Evolutionary conservation across 108 stramenopile genomes (phyloP).

Genomic region (Nitzschia sp.): DNA sequence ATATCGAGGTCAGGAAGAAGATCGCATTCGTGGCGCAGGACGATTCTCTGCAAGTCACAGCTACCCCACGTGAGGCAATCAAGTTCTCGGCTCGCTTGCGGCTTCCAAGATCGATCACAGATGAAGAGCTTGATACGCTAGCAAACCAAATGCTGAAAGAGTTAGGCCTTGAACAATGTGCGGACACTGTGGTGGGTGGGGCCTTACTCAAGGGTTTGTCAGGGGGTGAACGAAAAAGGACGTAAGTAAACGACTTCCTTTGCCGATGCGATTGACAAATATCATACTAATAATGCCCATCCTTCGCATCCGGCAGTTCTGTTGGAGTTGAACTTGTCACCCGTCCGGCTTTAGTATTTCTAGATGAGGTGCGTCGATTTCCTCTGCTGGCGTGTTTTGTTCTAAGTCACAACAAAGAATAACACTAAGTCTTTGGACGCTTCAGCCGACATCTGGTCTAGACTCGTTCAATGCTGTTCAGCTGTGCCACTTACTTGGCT

Average conservation of each 20-base stretch:
- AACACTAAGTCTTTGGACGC: too few species aligned
- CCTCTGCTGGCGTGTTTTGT: too few species aligned
- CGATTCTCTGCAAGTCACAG: constrained; percentile 66
- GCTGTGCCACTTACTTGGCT: constrained; percentile 56
- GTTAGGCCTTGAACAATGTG: constrained; percentile 64
- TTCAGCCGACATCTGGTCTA: constrained; percentile 81
- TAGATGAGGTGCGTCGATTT: too few species aligned
- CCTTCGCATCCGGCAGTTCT: too few species aligned
- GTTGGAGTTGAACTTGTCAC: constrained; percentile 66
- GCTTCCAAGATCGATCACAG: constrained; percentile 43
- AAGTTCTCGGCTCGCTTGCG: constrained; percentile 77
- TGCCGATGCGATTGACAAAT: too few species aligned
- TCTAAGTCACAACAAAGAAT: too few species aligned
- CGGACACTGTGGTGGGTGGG: constrained; percentile 68
- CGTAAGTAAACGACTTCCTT: too few species aligned
- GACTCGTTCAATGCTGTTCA: constrained; percentile 62
- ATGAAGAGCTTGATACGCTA: constrained; percentile 52
- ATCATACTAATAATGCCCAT: too few species aligned
- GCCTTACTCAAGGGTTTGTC: constrained; percentile 59
- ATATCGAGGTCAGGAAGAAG: constrained; percentile 32
- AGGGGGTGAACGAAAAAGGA: constrained; percentile 59
- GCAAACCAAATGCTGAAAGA: constrained; percentile 67
- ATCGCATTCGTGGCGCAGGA: constrained; percentile 89
- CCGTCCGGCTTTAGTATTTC: constrained; percentile 45
- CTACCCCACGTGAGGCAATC: constrained; percentile 85